Evolutionary conservation across 139 green algal species (phyloP).

Genomic region (Dunaliella primolecta): DNA sequence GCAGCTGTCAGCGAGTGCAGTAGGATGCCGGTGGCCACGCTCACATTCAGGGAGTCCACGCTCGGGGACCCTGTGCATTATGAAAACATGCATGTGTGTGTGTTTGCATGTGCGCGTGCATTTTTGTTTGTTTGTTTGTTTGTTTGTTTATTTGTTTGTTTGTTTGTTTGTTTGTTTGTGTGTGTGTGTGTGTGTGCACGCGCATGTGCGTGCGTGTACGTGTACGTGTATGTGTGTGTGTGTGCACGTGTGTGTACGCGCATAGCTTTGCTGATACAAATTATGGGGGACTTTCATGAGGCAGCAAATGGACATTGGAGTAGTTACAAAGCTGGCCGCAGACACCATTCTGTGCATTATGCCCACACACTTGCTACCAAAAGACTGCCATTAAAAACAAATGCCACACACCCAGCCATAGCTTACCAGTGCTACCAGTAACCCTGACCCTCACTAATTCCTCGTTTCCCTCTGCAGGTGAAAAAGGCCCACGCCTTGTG

Average conservation of each 20-base stretch:
- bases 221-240: not conserved
- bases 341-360: not conserved
- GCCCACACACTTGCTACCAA: not conserved
- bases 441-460: no score
- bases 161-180: no score
- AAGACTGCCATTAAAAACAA: not conserved
- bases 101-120: not conserved
- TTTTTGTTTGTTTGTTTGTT: not conserved
- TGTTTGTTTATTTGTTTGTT: not conserved
- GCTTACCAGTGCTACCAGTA: not conserved
- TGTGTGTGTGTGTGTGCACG: no score
- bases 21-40: conserved; percentile 86
- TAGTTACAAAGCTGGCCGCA: no score
- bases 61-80: conserved; percentile 9
- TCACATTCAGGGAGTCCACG: conserved; percentile 93
- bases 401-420: not conserved
- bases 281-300: not conserved
- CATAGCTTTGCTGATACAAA: not conserved
- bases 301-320: no score
- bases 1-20: no score
- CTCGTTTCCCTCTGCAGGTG: not conserved
- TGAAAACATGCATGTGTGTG: not conserved
- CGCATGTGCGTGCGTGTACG: not conserved
- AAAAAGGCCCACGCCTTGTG: not conserved
- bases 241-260: not conserved